A percentile compares a stretch with the other conserved stretches of the same genome.
phyloP scores from a whole-genome alignment of 208 protist species.

The Wallacemonas sp. region DNA sequence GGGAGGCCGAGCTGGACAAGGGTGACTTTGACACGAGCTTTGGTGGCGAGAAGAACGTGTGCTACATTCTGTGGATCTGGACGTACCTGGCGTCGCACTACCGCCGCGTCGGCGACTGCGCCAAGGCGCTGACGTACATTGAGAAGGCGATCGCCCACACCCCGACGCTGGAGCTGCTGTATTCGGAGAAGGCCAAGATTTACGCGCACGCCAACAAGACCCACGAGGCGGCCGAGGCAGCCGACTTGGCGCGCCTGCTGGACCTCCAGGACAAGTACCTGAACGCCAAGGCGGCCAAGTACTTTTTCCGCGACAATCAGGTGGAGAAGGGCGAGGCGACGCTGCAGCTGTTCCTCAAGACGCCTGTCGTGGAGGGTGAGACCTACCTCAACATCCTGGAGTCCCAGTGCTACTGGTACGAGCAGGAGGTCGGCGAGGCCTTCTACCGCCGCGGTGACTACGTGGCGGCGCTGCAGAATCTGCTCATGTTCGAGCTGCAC shows the following conservation, averaged over 20 bases:
- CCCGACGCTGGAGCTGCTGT: slow-evolving; percentile 94
- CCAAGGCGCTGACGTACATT: slow-evolving; percentile 77
- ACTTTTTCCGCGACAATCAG: slow-evolving; percentile 89
- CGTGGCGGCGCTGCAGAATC: slow-evolving; percentile 91
- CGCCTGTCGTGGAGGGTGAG: slow-evolving; percentile 41
- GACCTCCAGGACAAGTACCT: slow-evolving; percentile 97
- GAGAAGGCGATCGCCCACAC: slow-evolving; percentile 94
- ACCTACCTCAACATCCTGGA: slow-evolving; percentile 85
- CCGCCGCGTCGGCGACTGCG: slow-evolving; percentile 62
- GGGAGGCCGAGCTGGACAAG: slow-evolving; percentile 59
- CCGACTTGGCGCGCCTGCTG: slow-evolving; percentile 88
- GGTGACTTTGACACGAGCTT: slow-evolving; percentile 69
- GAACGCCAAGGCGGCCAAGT: slow-evolving; percentile 94
- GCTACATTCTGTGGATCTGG: slow-evolving; percentile 87
- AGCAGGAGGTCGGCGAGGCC: slow-evolving; percentile 88
- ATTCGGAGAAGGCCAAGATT: slow-evolving; percentile 91
- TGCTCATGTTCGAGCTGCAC: slow-evolving; percentile 91
- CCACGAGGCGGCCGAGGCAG: slow-evolving; percentile 64
- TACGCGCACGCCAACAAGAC: slow-evolving; percentile 78
- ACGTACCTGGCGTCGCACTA: slow-evolving; percentile 92
- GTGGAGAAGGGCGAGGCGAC: slow-evolving; percentile 78
- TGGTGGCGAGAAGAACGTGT: slow-evolving; percentile 60
- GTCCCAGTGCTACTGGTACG: slow-evolving; percentile 98
- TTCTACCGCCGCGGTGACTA: slow-evolving; percentile 82
- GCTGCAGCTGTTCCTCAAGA: slow-evolving; percentile 92